Conservation (phyloP, 2,329 filamentous ascomycete species). For the Coccinonectria pachysandricola region DNA sequence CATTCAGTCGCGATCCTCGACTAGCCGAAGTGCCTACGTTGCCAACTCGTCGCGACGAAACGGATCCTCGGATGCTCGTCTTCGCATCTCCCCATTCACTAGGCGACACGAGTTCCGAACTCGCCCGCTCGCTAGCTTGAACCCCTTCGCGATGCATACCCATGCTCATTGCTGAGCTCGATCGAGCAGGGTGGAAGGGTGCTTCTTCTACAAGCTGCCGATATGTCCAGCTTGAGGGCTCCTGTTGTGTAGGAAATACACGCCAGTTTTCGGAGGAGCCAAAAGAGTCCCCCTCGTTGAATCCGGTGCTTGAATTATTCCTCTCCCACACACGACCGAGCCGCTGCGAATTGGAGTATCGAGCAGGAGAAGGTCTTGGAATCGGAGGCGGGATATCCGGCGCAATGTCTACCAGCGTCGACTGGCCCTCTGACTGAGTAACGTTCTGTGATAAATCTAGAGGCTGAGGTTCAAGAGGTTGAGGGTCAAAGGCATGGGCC, state of each 20-base stretch:
- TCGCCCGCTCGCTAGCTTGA: constrained; percentile 12
- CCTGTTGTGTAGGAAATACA: constrained; percentile 16
- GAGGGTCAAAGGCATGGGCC: constrained; percentile 5
- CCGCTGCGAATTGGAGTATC: constrained; percentile 14
- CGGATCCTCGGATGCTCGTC: constrained; percentile 11
- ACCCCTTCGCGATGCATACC: constrained; percentile 11
- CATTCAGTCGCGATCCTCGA: constrained; percentile 6
- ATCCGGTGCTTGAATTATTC: constrained; percentile 15
- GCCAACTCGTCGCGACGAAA: constrained; percentile 9
- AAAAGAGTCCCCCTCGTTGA: constrained; percentile 24
- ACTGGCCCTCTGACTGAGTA: neutral
- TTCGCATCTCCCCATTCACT: constrained; percentile 18
- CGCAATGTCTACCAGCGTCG: constrained; percentile 2
- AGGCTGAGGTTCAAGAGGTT: constrained; percentile 3
- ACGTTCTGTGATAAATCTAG: constrained; percentile 2
- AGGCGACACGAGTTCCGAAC: constrained; percentile 12
- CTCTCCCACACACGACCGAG: constrained; percentile 10
- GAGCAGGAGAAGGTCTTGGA: too few species aligned
- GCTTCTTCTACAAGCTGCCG: constrained; percentile 24
- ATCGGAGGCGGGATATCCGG: too few species aligned
- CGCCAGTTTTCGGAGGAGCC: constrained; percentile 29
- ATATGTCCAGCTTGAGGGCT: constrained; percentile 22
- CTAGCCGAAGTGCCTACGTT: constrained; percentile 6
- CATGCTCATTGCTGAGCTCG: constrained; percentile 12
- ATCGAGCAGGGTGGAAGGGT: constrained; percentile 29